phyloP scores from a whole-genome alignment of 352 stramenopile species.

The Phytophthora idaei region DNA sequence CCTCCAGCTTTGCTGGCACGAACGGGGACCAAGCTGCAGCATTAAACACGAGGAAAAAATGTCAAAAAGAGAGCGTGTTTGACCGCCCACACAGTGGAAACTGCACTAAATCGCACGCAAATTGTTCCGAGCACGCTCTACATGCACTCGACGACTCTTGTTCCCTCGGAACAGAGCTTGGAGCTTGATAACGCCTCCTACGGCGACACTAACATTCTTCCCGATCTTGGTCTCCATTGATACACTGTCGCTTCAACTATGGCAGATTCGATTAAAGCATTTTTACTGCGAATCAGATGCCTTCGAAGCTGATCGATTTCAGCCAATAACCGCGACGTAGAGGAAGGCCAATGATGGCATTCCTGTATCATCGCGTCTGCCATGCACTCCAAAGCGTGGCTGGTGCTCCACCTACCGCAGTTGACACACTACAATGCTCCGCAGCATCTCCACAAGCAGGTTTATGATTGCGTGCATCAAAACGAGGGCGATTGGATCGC shows the following conservation, averaged over 20 bases:
- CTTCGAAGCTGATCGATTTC: slow-evolving; percentile 1
- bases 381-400: slow-evolving; percentile 37
- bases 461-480: slow-evolving; percentile 43
- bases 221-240: slow-evolving; percentile 11
- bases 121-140: slow-evolving; percentile 52
- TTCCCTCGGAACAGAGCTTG: slow-evolving; percentile 66
- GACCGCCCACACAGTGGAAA: background rate
- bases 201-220: background rate
- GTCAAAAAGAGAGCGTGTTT: background rate
- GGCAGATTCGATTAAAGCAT: slow-evolving; percentile 3
- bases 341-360: slow-evolving; percentile 10
- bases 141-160: slow-evolving; percentile 57
- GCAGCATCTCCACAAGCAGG: slow-evolving; percentile 32
- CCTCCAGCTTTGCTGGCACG: slow-evolving; percentile 63
- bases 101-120: slow-evolving; percentile 42
- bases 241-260: background rate
- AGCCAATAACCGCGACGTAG: slow-evolving; percentile 15
- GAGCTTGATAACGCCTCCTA: slow-evolving; percentile 40
- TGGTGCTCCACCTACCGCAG: slow-evolving; percentile 47
- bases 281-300: background rate
- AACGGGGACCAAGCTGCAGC: slow-evolving; percentile 71
- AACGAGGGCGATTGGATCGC: slow-evolving; percentile 18
- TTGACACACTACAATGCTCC: slow-evolving; percentile 49
- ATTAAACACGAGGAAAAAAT: background rate
- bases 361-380: slow-evolving; percentile 20